Evolutionary conservation across 1,139 yeast genomes (phyloP), one percentile per base, ranked within the genome.

Genomic region (Protomyces inundatus): DNA sequence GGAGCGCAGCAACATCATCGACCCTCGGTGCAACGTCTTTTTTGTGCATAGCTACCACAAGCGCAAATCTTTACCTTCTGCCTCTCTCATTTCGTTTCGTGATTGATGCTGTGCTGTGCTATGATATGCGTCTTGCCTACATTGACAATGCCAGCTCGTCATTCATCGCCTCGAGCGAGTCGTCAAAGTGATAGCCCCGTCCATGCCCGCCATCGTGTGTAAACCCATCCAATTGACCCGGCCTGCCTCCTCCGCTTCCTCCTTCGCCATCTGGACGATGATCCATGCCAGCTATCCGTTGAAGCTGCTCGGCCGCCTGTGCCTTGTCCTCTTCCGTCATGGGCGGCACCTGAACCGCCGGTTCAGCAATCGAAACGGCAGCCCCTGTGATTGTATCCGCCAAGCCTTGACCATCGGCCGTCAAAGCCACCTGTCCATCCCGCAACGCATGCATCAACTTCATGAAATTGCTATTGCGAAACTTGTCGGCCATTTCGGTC

Each of bases 391-490:
- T 30, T 42, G 48, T 42, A 42, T 42, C 48, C 16, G 48, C 48
- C 48, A 42, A 16, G 9, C 48, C 48, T n/a, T 42, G 48, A 5
- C 48, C 48, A 45, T 73, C 71, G 9, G 73, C 75, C 34, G 72
- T 71, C 7, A 77, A 68, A 10, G 68, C 68, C 16, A 73, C 75
- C 56, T 73, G 70, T 54, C 70, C 69, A 51, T 72, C 72, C 34
- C 76, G 70, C 14, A 77, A 69, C 61, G 74, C 72, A 46, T 72
- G 72, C 80, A 77, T 77, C 50, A 77, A 70, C n/a, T 72, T 70
- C 72, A 77, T 71, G 66, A 77, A 77, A 46, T 75, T 71, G 54
- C 78, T 74, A 58, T 72, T 70, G 62, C 72, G 69, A 67, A 77
- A 73, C 66, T 77, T 77, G 46, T 70, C 70, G 14, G 72, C 67